phyloP scores from a whole-genome alignment of 2,329 filamentous ascomycete genomes.

The Epichloe hybrida region DNA sequence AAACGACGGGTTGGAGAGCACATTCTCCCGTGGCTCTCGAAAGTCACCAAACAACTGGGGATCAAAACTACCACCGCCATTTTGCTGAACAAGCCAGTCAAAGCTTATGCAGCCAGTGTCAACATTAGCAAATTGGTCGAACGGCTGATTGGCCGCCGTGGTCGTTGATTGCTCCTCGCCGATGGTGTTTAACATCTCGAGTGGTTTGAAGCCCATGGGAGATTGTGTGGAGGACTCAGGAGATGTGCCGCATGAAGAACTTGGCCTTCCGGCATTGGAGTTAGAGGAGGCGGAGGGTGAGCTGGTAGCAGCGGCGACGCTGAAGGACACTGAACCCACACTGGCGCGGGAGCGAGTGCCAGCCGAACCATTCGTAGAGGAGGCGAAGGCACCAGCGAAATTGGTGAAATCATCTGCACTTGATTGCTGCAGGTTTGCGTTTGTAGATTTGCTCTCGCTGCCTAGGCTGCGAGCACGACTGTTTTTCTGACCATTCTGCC shows the following conservation, averaged over 20 bases:
- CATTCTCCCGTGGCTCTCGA: constrained; percentile 74
- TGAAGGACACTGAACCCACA: constrained; percentile 36
- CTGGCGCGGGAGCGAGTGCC: constrained; percentile 36
- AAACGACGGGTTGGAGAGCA: constrained; percentile 56
- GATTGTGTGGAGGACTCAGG: constrained; percentile 65
- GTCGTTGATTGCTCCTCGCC: constrained; percentile 45
- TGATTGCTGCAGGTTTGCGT: constrained; percentile 7
- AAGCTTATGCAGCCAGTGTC: constrained; percentile 41
- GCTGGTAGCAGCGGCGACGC: constrained; percentile 39
- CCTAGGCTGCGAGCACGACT: constrained; percentile 19
- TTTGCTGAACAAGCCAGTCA: constrained; percentile 68
- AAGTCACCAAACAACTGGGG: constrained; percentile 87
- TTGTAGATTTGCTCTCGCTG: constrained; percentile 13
- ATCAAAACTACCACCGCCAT: constrained; percentile 76
- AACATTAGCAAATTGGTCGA: constrained; percentile 18
- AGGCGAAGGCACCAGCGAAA: constrained; percentile 46
- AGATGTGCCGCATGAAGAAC: constrained; percentile 61
- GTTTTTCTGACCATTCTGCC: constrained; percentile 10
- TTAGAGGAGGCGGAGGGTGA: constrained; percentile 52
- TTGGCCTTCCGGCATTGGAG: constrained; percentile 39
- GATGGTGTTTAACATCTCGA: constrained; percentile 50
- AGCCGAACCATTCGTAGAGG: constrained; percentile 32
- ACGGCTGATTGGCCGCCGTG: constrained; percentile 21
- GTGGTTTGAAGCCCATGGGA: constrained; percentile 49
- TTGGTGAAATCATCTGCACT: constrained; percentile 34